Conservation (phyloP, 768 basidiomycete species). For the Coprinopsis cinerea region DNA sequence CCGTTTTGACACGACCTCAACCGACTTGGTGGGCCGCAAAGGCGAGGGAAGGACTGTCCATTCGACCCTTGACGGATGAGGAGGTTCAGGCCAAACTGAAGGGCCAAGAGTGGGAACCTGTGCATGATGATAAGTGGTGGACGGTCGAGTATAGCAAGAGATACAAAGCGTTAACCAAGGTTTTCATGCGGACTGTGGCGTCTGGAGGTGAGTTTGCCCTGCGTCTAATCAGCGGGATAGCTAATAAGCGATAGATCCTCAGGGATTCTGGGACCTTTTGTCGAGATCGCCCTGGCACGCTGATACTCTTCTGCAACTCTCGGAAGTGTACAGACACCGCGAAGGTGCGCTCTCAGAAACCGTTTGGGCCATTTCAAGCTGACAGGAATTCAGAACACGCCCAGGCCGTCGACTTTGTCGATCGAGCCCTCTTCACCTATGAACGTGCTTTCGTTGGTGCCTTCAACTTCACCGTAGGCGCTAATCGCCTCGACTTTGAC, state of each 20-base stretch:
- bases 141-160: conserved; percentile 81
- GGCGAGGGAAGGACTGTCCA: conserved; percentile 66
- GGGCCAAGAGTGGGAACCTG: conserved; percentile 32
- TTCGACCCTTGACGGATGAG: conserved; percentile 48
- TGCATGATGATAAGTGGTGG: conserved; percentile 74
- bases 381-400: conserved; percentile 53
- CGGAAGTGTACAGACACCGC: conserved; percentile 80
- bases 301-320: conserved; percentile 83
- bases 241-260: conserved; percentile 49
- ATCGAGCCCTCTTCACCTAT: conserved; percentile 89
- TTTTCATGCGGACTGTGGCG: conserved; percentile 76
- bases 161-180: conserved; percentile 75
- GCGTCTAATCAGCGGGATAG: neutral
- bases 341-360: conserved; percentile 53
- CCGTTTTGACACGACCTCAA: conserved; percentile 73
- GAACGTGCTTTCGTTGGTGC: conserved; percentile 85
- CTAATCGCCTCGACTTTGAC: conserved; percentile 84
- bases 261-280: conserved; percentile 72
- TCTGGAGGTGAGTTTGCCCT: conserved; percentile 59
- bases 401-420: conserved; percentile 82
- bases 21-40: conserved; percentile 69
- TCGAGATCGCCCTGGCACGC: conserved; percentile 83
- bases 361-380: neutral
- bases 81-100: conserved; percentile 44
- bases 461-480: conserved; percentile 79